phyloP scores from a whole-genome alignment of 176 grass and related monocot genomes.

The Saccharum spontaneum region DNA sequence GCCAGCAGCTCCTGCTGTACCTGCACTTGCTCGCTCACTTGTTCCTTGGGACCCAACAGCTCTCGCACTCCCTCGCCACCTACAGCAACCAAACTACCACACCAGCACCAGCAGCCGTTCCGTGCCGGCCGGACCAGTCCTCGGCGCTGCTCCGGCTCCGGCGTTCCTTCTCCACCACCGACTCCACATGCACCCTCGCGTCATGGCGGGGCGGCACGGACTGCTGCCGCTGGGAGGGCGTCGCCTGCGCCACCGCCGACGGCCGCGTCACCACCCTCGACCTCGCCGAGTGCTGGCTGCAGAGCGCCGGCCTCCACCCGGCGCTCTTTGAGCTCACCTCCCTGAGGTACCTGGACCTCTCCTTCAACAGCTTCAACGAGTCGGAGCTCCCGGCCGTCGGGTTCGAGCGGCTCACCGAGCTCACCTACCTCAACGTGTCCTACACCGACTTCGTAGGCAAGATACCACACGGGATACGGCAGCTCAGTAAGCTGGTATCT shows the following conservation, averaged over 20 bases:
- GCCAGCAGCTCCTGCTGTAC: neutral
- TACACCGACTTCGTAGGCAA: slow-evolving; percentile 27
- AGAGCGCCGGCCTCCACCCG: slow-evolving; percentile 1
- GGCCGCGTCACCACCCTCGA: slow-evolving; percentile 49
- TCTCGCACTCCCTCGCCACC: neutral
- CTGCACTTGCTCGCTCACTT: neutral
- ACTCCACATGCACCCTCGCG: neutral
- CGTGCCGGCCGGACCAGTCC: slow-evolving; percentile 1
- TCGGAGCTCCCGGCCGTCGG: slow-evolving; percentile 13
- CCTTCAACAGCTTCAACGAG: slow-evolving; percentile 23
- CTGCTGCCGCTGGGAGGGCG: slow-evolving; percentile 19
- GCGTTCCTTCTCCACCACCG: slow-evolving; percentile 33
- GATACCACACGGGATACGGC: slow-evolving; percentile 32
- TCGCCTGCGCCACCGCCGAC: neutral
- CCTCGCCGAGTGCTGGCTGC: slow-evolving; percentile 4
- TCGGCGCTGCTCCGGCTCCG: slow-evolving; percentile 39
- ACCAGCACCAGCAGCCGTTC: neutral
- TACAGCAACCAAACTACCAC: neutral
- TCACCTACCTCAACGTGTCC: slow-evolving; percentile 65
- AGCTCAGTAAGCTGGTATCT: slow-evolving; percentile 29
- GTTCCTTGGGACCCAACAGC: neutral
- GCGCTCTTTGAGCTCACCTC: slow-evolving; percentile 49
- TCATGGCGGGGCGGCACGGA: neutral
- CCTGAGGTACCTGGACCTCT: slow-evolving; percentile 38
- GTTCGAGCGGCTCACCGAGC: slow-evolving; percentile 42